A percentile compares a stretch with the other conserved stretches of the same genome.
Evolutionary conservation across 148 eudicot species (phyloP).

Genomic region (Chenopodium formosanum): DNA sequence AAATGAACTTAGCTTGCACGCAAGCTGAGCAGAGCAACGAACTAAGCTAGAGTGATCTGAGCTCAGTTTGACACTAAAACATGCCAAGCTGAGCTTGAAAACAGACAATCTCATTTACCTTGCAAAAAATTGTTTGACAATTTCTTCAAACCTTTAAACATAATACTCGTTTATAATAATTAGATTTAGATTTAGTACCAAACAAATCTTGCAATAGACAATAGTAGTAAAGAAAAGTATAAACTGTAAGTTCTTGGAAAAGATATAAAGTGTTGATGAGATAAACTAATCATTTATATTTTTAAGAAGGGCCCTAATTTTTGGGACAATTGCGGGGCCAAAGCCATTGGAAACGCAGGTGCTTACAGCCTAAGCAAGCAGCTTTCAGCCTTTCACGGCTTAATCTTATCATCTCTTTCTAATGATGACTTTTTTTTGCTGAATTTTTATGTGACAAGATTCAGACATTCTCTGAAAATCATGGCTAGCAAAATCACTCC

Average conservation of each 20-base stretch:
- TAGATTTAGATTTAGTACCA: too few relatives aligned
- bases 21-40: too few relatives aligned
- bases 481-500: not conserved
- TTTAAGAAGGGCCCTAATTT: not conserved
- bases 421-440: not conserved
- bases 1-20: too few relatives aligned
- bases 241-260: not conserved
- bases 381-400: not conserved
- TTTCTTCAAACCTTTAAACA: too few relatives aligned
- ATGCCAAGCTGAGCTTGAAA: too few relatives aligned
- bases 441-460: not conserved
- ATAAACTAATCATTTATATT: too few relatives aligned
- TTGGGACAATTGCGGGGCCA: not conserved
- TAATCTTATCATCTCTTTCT: not conserved
- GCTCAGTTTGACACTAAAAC: too few relatives aligned
- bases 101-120: too few relatives aligned
- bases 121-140: too few relatives aligned
- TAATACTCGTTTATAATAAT: too few relatives aligned
- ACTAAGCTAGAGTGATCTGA: too few relatives aligned
- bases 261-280: not conserved
- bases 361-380: not conserved
- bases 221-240: not conserved
- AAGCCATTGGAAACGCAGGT: not conserved
- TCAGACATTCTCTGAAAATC: not conserved
- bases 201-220: too few relatives aligned